Percentiles rank a stretch among this genome's conserved stretches.
These are phyloP conservation scores for Pleurotus cornucopiae DNA, from an alignment of 768 basidiomycete genomes.

Conservation along the genomic window DNA sequence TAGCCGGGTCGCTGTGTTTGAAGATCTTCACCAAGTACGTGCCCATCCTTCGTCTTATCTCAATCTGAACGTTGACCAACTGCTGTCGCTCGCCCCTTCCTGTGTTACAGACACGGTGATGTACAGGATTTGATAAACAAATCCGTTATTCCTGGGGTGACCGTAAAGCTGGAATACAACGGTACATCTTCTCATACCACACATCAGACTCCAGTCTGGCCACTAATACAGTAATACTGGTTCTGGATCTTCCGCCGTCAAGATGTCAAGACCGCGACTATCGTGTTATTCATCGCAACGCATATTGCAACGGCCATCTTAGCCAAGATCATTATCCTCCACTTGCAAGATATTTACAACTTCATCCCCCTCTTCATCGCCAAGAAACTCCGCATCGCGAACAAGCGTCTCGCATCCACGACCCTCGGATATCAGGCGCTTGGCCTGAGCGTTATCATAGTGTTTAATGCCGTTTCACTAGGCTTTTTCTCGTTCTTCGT, in stretches of 20 bases:
- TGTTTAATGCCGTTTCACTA: conserved; percentile 2
- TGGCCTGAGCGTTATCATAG: conserved; percentile 6
- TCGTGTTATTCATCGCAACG: conserved; percentile 12
- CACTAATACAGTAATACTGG: not conserved
- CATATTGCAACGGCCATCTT: conserved; percentile 8
- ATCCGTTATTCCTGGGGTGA: conserved; percentile 11
- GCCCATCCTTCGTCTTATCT: not conserved
- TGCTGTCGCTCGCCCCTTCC: no score
- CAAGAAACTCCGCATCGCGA: conserved; percentile 6
- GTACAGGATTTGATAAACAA: conserved; percentile 10
- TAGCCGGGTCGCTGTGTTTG: conserved; percentile 11
- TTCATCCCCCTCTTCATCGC: conserved; percentile 13
- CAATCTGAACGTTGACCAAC: not conserved
- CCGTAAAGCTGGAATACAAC: conserved; percentile 12
- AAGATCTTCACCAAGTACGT: conserved; percentile 16
- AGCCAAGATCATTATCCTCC: conserved; percentile 11
- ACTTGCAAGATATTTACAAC: conserved; percentile 14
- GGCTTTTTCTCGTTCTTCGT: conserved; percentile 13
- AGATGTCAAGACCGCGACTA: conserved; percentile 13
- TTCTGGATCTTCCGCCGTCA: not conserved
- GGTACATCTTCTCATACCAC: not conserved
- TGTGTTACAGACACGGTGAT: conserved; percentile 9
- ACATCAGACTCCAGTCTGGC: not conserved
- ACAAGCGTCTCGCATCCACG: conserved; percentile 9
- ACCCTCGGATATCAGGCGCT: conserved; percentile 11